Evolutionary conservation across 2,329 filamentous ascomycete genomes (phyloP), one percentile per base, ranked within the genome.

Genomic region (Trichoderma sp.): DNA sequence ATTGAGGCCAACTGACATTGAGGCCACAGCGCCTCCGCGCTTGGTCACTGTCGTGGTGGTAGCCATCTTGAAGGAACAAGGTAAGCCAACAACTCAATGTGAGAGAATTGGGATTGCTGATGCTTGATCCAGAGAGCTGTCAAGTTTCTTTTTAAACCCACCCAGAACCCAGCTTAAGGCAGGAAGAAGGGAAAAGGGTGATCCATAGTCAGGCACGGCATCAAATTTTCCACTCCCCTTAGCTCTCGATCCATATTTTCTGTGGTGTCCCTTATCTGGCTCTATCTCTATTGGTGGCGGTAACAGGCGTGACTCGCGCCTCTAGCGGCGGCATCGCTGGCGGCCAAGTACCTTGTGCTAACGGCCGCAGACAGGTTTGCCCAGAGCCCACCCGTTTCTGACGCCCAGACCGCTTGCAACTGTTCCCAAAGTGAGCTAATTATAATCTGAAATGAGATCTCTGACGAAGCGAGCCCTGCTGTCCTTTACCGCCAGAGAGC

Each of bases 211-310:
- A 53, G 71, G 59, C 71, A 73, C 59, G 59, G 71, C 45, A 65
- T 73, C 71, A 73, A 73, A 73, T 73, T 73, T 73, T 73, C 71
- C 71, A 65, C 60, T 73, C 59, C 41, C 59, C 60, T 62, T 73
- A 27, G 60, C 71, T 21, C 18, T 38, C 33, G 71, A 56, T 73
- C 71, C 71, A 73, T 56, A 56, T 64, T 73, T 73, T 64, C 59
- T 73, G 71, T 65, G 60, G 41, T 73, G 60, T 73, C 69, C 66
- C 67, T 73, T 73, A 73, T 73, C 71, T 29, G 33, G 21, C 50
- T 29, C 31, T 29, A 65, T 65, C 66, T 45, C 8, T 62, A 33
- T 18, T 63, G 41, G 38, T 41, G 59, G 56, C 68, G 59, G 31
- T 73, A 73, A 56, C 71, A 65, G 6, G 6, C 38, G 71, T 56